Conservation (phyloP, 2,329 filamentous ascomycete genomes). For the Hirsutella rhossiliensis region DNA sequence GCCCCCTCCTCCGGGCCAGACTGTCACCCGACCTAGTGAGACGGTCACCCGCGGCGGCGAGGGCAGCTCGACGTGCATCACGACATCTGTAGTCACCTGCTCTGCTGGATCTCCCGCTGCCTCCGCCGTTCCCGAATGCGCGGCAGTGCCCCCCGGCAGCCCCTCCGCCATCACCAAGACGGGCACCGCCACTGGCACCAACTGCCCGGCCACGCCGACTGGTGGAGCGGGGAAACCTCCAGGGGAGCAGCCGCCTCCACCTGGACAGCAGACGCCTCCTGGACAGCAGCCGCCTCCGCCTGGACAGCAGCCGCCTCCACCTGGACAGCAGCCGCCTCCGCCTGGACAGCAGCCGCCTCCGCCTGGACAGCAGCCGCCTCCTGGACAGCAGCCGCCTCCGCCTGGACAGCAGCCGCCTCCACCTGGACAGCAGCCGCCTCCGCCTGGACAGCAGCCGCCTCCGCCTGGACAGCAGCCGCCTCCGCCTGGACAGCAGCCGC, state of each 20-base stretch:
- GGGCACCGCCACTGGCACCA: neutral
- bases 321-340: too few relatives aligned
- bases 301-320: neutral
- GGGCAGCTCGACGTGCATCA: neutral
- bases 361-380: conserved; percentile 5
- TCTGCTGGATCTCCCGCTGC: neutral
- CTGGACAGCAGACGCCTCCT: neutral
- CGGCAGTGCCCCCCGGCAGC: neutral
- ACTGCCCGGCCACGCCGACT: neutral
- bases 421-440: neutral
- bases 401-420: conserved; percentile 6
- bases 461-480: conserved; percentile 5
- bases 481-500: conserved; percentile 3
- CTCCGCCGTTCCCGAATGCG: neutral
- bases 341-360: conserved; percentile 1
- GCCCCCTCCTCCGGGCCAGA: conserved; percentile 3
- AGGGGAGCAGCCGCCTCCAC: too few relatives aligned
- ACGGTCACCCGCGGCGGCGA: neutral
- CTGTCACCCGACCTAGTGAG: neutral
- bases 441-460: conserved; percentile 1
- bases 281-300: conserved; percentile 5
- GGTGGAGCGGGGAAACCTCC: too few relatives aligned
- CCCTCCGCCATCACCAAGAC: neutral
- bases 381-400: conserved; percentile 9
- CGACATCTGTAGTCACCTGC: neutral